Conservation (phyloP, 83 land plant genomes). For the Diphasiastrum complanatum region DNA sequence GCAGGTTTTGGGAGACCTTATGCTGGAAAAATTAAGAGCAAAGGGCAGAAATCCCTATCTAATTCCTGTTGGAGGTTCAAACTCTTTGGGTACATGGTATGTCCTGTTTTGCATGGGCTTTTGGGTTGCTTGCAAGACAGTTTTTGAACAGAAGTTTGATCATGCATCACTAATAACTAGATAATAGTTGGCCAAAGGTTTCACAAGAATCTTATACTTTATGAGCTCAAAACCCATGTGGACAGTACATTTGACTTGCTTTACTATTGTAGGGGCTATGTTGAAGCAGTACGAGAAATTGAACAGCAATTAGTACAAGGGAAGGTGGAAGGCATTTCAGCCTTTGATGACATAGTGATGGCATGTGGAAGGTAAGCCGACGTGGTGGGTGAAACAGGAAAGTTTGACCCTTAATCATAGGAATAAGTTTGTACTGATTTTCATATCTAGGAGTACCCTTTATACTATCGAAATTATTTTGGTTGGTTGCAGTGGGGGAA, state of each 20-base stretch:
- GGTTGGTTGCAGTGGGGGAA: slow-evolving; percentile 73
- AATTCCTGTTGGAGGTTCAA: slow-evolving; percentile 97
- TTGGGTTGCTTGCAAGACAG: not conserved
- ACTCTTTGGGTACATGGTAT: slow-evolving; percentile 93
- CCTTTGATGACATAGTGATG: slow-evolving; percentile 80
- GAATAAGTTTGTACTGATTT: not conserved
- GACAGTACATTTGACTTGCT: not conserved
- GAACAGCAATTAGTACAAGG: slow-evolving; percentile 52
- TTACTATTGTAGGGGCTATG: slow-evolving; percentile 70
- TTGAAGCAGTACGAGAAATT: slow-evolving; percentile 84
- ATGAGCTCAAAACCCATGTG: not conserved
- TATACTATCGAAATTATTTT: not conserved
- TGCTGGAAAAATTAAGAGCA: slow-evolving; percentile 47
- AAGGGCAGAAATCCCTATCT: slow-evolving; percentile 85
- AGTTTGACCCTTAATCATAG: slow-evolving; percentile 16
- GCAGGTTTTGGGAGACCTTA: slow-evolving; percentile 62
- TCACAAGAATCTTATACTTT: too few species aligned
- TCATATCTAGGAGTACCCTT: not conserved
- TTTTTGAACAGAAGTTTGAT: not conserved
- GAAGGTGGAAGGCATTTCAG: slow-evolving; percentile 8
- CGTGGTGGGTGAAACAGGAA: too few species aligned
- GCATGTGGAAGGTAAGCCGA: slow-evolving; percentile 98
- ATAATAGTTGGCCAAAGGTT: too few species aligned
- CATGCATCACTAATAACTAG: too few species aligned
- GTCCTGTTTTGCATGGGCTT: not conserved